phyloP scores from a whole-genome alignment of 805 yeast genomes.

The Ogataea nitratoaversa region DNA sequence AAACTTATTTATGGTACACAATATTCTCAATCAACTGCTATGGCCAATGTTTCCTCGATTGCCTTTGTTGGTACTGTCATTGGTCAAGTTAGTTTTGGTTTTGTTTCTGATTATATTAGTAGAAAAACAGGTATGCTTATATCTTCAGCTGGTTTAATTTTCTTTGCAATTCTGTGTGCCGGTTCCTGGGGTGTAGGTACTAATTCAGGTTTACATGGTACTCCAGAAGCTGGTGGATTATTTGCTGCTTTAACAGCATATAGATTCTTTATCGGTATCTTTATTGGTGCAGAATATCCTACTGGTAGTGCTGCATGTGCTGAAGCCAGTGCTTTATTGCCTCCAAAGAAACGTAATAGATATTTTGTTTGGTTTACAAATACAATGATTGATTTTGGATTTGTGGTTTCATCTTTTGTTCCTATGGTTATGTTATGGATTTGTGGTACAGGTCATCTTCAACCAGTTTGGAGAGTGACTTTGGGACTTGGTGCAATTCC shows the following conservation, averaged over 20 bases:
- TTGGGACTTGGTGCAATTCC: conserved; percentile 88
- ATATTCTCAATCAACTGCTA: conserved; percentile 62
- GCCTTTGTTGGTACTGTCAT: conserved; percentile 90
- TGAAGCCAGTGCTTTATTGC: conserved; percentile 76
- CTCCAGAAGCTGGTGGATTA: conserved; percentile 57
- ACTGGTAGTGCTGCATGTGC: conserved; percentile 92
- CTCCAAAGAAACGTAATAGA: conserved; percentile 81
- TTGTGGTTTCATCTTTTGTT: conserved; percentile 77
- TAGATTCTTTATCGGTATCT: conserved; percentile 82
- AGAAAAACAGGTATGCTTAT: conserved; percentile 80
- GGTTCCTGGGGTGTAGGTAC: conserved; percentile 81
- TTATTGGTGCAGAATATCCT: conserved; percentile 94
- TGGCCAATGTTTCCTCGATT: conserved; percentile 77
- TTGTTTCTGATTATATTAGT: conserved; percentile 71
- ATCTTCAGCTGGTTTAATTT: conserved; percentile 69
- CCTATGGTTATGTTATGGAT: conserved; percentile 86
- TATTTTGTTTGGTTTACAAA: conserved; percentile 89
- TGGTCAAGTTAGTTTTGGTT: conserved; percentile 81
- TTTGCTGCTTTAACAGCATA: conserved; percentile 79
- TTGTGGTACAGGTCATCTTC: conserved; percentile 63
- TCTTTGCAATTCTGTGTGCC: conserved; percentile 75
- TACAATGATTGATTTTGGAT: conserved; percentile 82
- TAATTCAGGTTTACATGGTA: conserved; percentile 34
- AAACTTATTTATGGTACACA: conserved; percentile 58
- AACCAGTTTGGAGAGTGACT: conserved; percentile 88